Conservation (phyloP, 345 rosid genomes). For the Lepidium sativum region DNA sequence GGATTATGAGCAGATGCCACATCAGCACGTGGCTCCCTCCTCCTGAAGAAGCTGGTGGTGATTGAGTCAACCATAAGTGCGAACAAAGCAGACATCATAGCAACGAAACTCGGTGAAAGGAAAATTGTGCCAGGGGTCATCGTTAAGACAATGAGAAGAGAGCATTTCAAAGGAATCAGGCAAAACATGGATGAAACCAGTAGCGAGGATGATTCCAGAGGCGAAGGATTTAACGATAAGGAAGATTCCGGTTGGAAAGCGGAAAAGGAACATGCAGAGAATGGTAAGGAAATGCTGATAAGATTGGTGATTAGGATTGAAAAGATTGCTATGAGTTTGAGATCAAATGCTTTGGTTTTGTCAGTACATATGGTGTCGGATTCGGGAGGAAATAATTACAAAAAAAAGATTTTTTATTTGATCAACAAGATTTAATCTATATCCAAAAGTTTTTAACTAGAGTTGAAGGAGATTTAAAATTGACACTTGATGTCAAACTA, state of each 20-base stretch:
- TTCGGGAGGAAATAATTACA: too few species aligned
- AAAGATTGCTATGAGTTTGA: conserved; percentile 38
- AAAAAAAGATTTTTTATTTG: too few species aligned
- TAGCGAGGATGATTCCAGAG: conserved; percentile 45
- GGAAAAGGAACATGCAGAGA: too few species aligned
- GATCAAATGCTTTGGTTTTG: conserved; percentile 5
- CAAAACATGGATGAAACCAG: conserved; percentile 47
- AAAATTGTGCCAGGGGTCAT: conserved; percentile 40
- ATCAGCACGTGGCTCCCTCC: background rate
- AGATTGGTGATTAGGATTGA: conserved; percentile 42
- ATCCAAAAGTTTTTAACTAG: too few species aligned
- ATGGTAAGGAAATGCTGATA: too few species aligned
- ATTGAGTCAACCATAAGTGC: conserved; percentile 40
- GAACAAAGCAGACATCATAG: conserved; percentile 35
- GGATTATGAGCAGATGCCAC: background rate
- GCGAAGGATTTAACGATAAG: conserved; percentile 44
- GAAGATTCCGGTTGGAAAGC: too few species aligned
- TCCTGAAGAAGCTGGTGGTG: conserved; percentile 30
- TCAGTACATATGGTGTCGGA: conserved; percentile 26
- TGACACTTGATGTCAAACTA: too few species aligned
- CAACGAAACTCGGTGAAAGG: conserved; percentile 38
- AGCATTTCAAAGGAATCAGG: conserved; percentile 43
- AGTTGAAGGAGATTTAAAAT: too few species aligned
- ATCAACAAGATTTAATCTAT: too few species aligned
- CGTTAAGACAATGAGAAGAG: conserved; percentile 32